Base-by-base conservation (phyloP, 441 rosid genomes). In the Melastoma candidum region DNA sequence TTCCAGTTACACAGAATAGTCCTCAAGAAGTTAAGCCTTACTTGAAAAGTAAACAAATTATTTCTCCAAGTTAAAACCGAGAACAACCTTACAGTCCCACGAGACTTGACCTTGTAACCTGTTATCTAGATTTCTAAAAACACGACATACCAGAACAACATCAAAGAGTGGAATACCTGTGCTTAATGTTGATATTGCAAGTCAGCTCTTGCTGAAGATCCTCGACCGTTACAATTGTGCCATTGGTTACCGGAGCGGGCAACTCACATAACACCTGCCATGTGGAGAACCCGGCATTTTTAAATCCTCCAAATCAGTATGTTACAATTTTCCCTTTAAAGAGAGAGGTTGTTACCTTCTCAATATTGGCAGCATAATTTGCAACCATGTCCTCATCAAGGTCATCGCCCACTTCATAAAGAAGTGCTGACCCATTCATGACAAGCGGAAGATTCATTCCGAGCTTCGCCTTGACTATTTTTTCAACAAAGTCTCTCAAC, bases 391-490 rank as follows among this genome's bases (percentile, higher is more conserved):
- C 81, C 51, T 63, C 77, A 45, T 89, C 99, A 71, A 93, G 97
- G 73, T 87, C 99, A 73, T 93, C 99, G 46, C 99, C 99, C 61
- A 81, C 82, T 77, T 93, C 99, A 67, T 81, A 93, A 57, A 93
- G 88, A 73, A 93, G 94, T 12, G 81, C 68, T 32, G 81, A 26
- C 11, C 97, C 99, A 8, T 68, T 79, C 95, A 89, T 87, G 45
- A 93, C 77, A 47, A 89, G 47, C 2, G 99, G 99, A 50, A 75
- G 78, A 72, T 75, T 85, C 97, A 93, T 93, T 58, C 96, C 95
- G 41, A 89, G 95, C 77, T 84, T 89, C 54, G 95, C 88, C 80
- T 74, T 84, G 44, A 93, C 96, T 57, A 93, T 86, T 74, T 69
- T 93, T 51, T 89, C 99, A 64, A 93, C 96, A 57, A 93, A 70